Evolutionary conservation across 2,329 filamentous ascomycete genomes (phyloP).

Genomic region (Didymella keratinophila): DNA sequence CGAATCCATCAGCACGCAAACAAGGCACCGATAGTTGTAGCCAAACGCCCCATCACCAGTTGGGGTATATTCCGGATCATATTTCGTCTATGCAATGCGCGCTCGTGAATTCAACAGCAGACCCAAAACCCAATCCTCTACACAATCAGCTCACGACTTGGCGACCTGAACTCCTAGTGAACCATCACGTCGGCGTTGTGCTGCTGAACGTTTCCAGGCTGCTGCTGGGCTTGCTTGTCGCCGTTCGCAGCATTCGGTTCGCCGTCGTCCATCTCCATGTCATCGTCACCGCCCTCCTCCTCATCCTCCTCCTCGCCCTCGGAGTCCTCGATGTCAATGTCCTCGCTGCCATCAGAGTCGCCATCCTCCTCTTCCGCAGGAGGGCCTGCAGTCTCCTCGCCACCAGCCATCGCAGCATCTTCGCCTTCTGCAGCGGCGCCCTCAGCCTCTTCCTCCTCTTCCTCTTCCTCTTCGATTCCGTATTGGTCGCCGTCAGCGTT

Average conservation of each 20-base stretch:
- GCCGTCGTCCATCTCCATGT: constrained; percentile 66
- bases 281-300: constrained; percentile 63
- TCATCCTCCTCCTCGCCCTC: constrained; percentile 77
- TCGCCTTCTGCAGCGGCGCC: constrained; percentile 62
- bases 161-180: constrained; percentile 38
- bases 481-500: constrained; percentile 86
- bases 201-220: constrained; percentile 34
- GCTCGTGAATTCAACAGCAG: constrained; percentile 18
- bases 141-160: neutral
- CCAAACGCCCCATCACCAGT: constrained; percentile 6
- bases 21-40: neutral
- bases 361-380: constrained; percentile 70
- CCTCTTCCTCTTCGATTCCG: constrained; percentile 79
- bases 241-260: constrained; percentile 47
- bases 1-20: neutral
- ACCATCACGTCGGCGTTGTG: constrained; percentile 51
- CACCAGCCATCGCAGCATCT: constrained; percentile 79
- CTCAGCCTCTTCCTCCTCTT: constrained; percentile 70
- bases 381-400: constrained; percentile 62
- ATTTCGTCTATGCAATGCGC: constrained; percentile 17
- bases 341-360: constrained; percentile 75
- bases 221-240: constrained; percentile 43
- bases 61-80: constrained; percentile 11
- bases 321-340: constrained; percentile 79
- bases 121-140: constrained; percentile 3